Evolutionary conservation across 106 monocot genomes (phyloP), one percentile per base, ranked within the genome.

Genomic region (Cymbidium sinense): DNA sequence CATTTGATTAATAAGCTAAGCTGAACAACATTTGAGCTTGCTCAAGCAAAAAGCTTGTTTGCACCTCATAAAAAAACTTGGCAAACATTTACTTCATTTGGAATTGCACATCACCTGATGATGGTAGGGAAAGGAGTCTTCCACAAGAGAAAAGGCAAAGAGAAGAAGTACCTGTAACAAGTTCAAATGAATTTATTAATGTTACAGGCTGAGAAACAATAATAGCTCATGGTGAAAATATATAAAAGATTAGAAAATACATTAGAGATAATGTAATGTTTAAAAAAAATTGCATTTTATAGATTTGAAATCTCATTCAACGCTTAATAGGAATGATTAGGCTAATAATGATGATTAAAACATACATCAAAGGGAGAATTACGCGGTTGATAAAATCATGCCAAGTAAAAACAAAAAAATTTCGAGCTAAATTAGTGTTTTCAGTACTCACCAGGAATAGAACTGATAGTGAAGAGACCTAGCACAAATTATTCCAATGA

Each of bases 381-480:
- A 43, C 6, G 43, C 6, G 43, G 9, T 0, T 47, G 47, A 47
- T 13, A 2, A 47, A 47, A 47, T 47, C 47, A 12, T 12, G 47
- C 9, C n/a, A n/a, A n/a, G n/a, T n/a, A n/a, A n/a, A n/a, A n/a
- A n/a, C n/a, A n/a, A n/a, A n/a, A n/a, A n/a, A n/a, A n/a, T n/a
- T n/a, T n/a, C n/a, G n/a, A n/a, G n/a, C n/a, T n/a, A n/a, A n/a
- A n/a, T n/a, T n/a, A n/a, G n/a, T n/a, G n/a, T n/a, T n/a, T n/a
- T n/a, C n/a, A 43, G 64, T 25, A 36, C 89, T 87, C 85, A 98
- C 98, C 98, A 98, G 72, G 98, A 98, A 82, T 98, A 98, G 79
- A 98, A 98, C 80, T 98, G 98, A 79, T 98, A 98, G 80, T 98
- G 98, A 34, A 98, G 84, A 72, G 98, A 98, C 35, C 98, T 83